Percentiles rank a stretch among this genome's conserved stretches.
These are phyloP conservation scores for Blastocystis sp. DNA, from an alignment of 352 stramenopile species.

Conservation along the genomic window DNA sequence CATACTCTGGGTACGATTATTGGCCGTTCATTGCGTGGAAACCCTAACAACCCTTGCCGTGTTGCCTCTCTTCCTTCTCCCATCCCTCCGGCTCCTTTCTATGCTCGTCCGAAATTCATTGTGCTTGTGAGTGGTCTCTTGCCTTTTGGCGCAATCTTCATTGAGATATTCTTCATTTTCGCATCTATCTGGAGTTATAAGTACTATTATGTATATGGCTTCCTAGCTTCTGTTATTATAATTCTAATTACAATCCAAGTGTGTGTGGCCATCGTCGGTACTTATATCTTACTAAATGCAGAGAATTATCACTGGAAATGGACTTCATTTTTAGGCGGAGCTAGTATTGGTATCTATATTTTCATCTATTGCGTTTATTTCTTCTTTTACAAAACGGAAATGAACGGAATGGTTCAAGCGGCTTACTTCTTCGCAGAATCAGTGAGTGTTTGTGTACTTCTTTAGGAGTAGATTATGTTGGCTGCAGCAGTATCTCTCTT, in stretches of 20 bases:
- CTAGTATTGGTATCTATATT: slow-evolving; percentile 88
- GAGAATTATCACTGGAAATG: slow-evolving; percentile 99
- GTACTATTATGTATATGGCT: slow-evolving; percentile 99
- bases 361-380: slow-evolving; percentile 99
- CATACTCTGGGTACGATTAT: slow-evolving; percentile 90
- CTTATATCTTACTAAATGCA: slow-evolving; percentile 95
- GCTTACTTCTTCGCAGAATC: slow-evolving; percentile 99
- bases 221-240: slow-evolving; percentile 74
- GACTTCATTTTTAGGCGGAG: slow-evolving; percentile 87
- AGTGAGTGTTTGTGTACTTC: slow-evolving; percentile 78
- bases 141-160: slow-evolving; percentile 97
- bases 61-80: slow-evolving; percentile 92
- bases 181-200: slow-evolving; percentile 99
- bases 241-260: slow-evolving; percentile 94
- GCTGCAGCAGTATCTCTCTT: slow-evolving; percentile 68
- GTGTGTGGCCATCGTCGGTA: slow-evolving; percentile 95
- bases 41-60: slow-evolving; percentile 74
- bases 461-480: slow-evolving; percentile 86
- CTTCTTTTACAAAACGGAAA: slow-evolving; percentile 98
- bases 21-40: slow-evolving; percentile 79
- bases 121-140: slow-evolving; percentile 89
- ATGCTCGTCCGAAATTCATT: slow-evolving; percentile 77
- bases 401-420: slow-evolving; percentile 94
- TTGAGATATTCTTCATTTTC: slow-evolving; percentile 99
- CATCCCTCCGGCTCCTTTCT: slow-evolving; percentile 73